Evolutionary conservation across 108 stramenopile genomes (phyloP).

Genomic region (Stephanodiscus minutulus): DNA sequence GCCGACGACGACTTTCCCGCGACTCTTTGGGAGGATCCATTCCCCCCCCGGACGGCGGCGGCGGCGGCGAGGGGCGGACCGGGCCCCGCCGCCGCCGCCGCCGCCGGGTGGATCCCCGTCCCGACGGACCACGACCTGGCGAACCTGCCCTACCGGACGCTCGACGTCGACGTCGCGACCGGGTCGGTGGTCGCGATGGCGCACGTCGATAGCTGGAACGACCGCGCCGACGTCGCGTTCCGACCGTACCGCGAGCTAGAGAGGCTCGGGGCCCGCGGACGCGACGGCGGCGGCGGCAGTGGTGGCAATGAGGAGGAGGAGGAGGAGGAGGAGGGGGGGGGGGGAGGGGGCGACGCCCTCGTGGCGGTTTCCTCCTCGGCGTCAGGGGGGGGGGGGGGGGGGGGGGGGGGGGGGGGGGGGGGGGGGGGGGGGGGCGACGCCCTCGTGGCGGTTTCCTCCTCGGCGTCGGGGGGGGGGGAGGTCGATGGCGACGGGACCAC

Average conservation of each 20-base stretch:
- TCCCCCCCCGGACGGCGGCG: constrained; percentile 10
- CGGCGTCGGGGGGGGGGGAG: background rate
- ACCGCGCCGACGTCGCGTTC: constrained; percentile 21
- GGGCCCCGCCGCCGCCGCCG: too few relatives aligned
- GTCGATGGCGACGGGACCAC: background rate
- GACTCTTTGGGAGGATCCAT: constrained; percentile 85
- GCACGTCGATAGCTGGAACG: constrained; percentile 45
- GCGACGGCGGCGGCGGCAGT: constrained; percentile 23
- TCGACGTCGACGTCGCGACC: constrained; percentile 31
- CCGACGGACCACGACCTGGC: constrained; percentile 13
- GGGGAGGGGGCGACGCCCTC: constrained; percentile 33
- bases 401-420: constrained; percentile 24
- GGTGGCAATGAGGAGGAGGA: too few relatives aligned
- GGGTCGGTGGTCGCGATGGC: constrained; percentile 11
- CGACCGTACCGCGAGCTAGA: constrained; percentile 20
- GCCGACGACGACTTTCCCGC: constrained; percentile 39
- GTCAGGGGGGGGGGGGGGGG: background rate
- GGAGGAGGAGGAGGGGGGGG: constrained; percentile 19
- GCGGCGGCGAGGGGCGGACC: constrained; percentile 7
- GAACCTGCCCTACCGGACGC: constrained; percentile 39
- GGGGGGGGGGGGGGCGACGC: constrained; percentile 33
- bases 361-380: constrained; percentile 2
- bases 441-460: constrained; percentile 5
- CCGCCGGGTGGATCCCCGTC: background rate
- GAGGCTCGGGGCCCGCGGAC: constrained; percentile 15